These are phyloP conservation scores for Verbascum thapsus DNA, from an alignment of 257 asterid species.

Conservation along the genomic window DNA sequence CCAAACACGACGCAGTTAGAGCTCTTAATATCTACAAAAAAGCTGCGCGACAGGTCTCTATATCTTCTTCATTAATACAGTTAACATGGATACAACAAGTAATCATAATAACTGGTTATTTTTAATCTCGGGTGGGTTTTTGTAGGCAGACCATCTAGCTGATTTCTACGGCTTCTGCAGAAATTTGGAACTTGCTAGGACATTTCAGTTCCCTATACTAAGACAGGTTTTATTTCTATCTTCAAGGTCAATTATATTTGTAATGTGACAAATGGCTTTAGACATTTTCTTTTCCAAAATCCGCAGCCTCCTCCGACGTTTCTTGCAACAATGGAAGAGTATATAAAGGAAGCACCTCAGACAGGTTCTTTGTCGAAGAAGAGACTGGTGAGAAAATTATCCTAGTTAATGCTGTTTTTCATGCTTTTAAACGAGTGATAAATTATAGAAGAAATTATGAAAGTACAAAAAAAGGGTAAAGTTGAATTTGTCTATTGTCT, in stretches of 20 bases:
- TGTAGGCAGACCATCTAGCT: slow-evolving; percentile 80
- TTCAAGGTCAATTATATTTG: neutral
- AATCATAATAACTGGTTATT: slow-evolving; percentile 21
- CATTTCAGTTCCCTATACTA: slow-evolving; percentile 71
- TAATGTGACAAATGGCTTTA: no score
- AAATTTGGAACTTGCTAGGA: slow-evolving; percentile 75
- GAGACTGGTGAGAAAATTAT: slow-evolving; percentile 53
- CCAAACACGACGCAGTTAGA: slow-evolving; percentile 67
- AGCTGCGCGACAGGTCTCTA: slow-evolving; percentile 68
- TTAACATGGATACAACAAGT: no score
- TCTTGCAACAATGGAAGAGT: slow-evolving; percentile 84
- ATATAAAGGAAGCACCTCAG: slow-evolving; percentile 80
- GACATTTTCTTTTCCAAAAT: slow-evolving; percentile 21
- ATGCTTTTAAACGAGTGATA: no score
- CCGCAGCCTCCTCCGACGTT: slow-evolving; percentile 76
- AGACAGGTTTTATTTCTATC: slow-evolving; percentile 56
- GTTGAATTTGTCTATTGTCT: no score
- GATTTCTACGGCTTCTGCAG: slow-evolving; percentile 73
- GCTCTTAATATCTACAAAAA: slow-evolving; percentile 71
- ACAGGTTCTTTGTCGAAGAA: slow-evolving; percentile 50
- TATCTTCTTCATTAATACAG: slow-evolving; percentile 12
- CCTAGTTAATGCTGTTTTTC: neutral
- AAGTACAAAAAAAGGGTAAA: no score
- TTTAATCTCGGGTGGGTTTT: slow-evolving; percentile 22
- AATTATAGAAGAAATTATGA: no score